Evolutionary conservation across 345 rosid genomes (phyloP).

Genomic region (Arabis alpina): DNA sequence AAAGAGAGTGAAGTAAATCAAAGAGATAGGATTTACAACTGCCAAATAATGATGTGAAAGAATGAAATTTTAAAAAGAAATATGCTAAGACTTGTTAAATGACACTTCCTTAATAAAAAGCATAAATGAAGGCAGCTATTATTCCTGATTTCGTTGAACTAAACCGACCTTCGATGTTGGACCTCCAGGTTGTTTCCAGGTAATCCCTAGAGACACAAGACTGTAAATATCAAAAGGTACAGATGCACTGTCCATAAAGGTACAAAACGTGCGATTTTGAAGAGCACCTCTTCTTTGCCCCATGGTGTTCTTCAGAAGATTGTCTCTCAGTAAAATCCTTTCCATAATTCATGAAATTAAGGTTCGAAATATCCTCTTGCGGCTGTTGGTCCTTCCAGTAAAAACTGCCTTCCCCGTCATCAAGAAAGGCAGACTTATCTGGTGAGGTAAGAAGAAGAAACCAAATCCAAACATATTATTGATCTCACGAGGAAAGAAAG

Average conservation of each 20-base stretch:
- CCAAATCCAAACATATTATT: constrained; percentile 23
- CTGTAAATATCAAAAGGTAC: constrained; percentile 31
- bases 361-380: constrained; percentile 41
- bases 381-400: constrained; percentile 51
- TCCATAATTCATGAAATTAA: constrained; percentile 45
- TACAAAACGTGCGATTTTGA: constrained; percentile 23
- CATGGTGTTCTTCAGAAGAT: constrained; percentile 45
- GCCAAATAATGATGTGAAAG: constrained; percentile 10
- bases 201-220: constrained; percentile 51
- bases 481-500: constrained; percentile 24
- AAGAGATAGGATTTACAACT: neutral
- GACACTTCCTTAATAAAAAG: constrained; percentile 22
- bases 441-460: constrained; percentile 26
- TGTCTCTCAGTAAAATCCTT: constrained; percentile 41
- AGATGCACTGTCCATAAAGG: constrained; percentile 16
- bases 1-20: constrained; percentile 10
- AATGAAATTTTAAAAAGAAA: neutral
- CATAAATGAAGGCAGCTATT: constrained; percentile 4
- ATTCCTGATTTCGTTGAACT: constrained; percentile 10
- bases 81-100: constrained; percentile 17
- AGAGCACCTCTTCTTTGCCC: constrained; percentile 57
- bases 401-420: constrained; percentile 43
- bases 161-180: constrained; percentile 55
- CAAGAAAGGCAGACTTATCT: constrained; percentile 46
- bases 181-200: constrained; percentile 45